These are phyloP conservation scores for Dothideomycetes sp. DNA, from an alignment of 2,329 filamentous ascomycete genomes.

Conservation along the genomic window DNA sequence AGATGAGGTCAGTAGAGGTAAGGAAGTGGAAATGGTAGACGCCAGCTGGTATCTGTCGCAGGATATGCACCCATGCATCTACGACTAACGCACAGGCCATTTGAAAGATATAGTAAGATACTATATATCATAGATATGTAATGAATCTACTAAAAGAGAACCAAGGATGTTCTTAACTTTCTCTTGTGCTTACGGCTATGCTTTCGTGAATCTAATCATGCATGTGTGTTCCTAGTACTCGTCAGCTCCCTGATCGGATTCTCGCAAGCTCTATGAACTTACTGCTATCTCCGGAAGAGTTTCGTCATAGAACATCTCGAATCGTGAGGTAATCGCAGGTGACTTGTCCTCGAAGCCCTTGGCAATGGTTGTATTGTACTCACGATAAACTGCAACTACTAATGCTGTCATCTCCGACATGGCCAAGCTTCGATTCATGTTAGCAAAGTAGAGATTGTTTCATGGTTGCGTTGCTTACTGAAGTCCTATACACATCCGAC, in stretches of 20 bases:
- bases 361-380: constrained; percentile 31
- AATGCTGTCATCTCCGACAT: constrained; percentile 45
- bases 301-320: constrained; percentile 35
- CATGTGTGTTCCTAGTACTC: constrained; percentile 12
- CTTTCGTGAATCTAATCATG: constrained; percentile 11
- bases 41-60: no score
- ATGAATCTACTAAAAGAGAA: no score
- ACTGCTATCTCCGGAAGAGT: constrained; percentile 20
- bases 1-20: no score
- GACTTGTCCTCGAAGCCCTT: constrained; percentile 24
- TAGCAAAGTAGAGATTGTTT: no score
- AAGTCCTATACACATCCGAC: constrained; percentile 39
- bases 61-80: no score
- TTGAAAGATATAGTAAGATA: no score
- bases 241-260: background rate
- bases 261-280: background rate
- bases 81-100: no score
- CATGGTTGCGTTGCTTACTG: constrained; percentile 19
- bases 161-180: no score
- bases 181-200: no score
- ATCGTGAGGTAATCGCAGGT: constrained; percentile 34
- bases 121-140: no score
- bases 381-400: constrained; percentile 36
- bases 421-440: constrained; percentile 30
- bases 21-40: no score